A percentile compares a stretch with the other conserved stretches of the same genome.
Evolutionary conservation across 306 rosid species (phyloP).

Genomic region (Trifolium dubium): DNA sequence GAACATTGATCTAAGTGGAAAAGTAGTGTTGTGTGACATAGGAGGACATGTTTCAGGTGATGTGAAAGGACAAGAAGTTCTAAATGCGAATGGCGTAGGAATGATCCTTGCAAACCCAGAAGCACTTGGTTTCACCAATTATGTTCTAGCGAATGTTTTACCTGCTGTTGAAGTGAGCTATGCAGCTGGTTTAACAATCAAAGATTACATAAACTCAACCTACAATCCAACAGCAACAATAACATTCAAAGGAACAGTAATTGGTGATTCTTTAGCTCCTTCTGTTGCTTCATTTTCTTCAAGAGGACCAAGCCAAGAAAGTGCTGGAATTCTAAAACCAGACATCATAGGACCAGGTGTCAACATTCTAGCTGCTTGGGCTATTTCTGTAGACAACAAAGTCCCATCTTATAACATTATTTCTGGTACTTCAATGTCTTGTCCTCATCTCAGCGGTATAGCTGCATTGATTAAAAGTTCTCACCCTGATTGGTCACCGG

Average conservation of each 20-base stretch:
- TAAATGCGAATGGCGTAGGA: constrained; percentile 51
- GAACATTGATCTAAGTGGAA: constrained; percentile 44
- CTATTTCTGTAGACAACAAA: constrained; percentile 44
- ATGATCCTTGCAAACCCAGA: constrained; percentile 54
- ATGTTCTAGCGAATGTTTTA: constrained; percentile 42
- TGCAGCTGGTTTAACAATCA: constrained; percentile 45
- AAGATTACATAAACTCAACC: constrained; percentile 49
- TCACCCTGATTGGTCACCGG: constrained; percentile 73
- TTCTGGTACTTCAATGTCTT: constrained; percentile 65
- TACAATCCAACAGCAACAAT: constrained; percentile 47
- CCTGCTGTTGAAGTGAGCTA: constrained; percentile 55
- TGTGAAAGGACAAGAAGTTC: constrained; percentile 44
- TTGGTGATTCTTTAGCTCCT: constrained; percentile 54
- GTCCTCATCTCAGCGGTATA: constrained; percentile 65
- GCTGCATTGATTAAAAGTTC: constrained; percentile 67
- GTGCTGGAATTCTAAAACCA: constrained; percentile 63
- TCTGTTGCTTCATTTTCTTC: constrained; percentile 57
- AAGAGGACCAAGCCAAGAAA: constrained; percentile 60
- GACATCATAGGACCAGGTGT: constrained; percentile 64
- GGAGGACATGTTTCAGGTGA: constrained; percentile 35
- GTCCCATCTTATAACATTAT: constrained; percentile 46
- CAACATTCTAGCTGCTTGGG: constrained; percentile 68
- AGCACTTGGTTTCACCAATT: not conserved
- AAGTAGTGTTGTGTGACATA: constrained; percentile 56
- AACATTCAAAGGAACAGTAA: constrained; percentile 56